Base-by-base conservation (phyloP, 352 stramenopile species). In the Globisporangium yorkense region DNA sequence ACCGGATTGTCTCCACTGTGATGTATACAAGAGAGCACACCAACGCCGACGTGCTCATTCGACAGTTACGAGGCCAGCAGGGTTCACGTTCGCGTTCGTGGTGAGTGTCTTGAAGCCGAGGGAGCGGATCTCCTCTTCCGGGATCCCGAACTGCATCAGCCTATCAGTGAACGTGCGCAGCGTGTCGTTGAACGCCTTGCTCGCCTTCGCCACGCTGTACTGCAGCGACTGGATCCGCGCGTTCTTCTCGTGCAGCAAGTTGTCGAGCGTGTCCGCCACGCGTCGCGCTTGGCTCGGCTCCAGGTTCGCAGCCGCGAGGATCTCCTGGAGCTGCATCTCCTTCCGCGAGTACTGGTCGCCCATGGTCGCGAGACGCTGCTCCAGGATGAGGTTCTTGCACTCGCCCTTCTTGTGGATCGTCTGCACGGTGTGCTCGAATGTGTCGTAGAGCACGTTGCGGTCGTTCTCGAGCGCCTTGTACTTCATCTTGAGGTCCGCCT, bases 321-420 rank as follows among this genome's bases (percentile, higher is more conserved):
- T 76, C 60, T 92, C 82, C 29, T 85, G 76, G 50, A 88, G 66
- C 51, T 90, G 79, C 24, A 63, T 66, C 16, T 78, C 74, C 60
- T 97, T 92, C 44, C 87, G 80, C 29, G 84, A 70, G 57, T 89
- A 75, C 58, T 92, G 78, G 37, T 88, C 73, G 49, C 84, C 76
- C 72, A 92, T 89, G 5, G 67, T 69, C 12, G 74, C 57, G 10
- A 97, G 67, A 6, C 84, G 81, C 57, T 97, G 86, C 66, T 97
- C 88, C 29, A 94, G 60, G 10, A 94, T 77, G 24, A 96, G 69
- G 70, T 96, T 97, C 59, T 95, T 90, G 69, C 92, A 94, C 63
- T 98, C 89, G 37, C 84, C 75, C 51, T 96, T 94, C 65, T 92
- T 88, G 71, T 97, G 87, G 20, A 97, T 84, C 16, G 80, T 92